A percentile compares a stretch with the other conserved stretches of the same genome.
These are phyloP conservation scores for Russula abietina DNA, from an alignment of 768 basidiomycete species.

Conservation along the genomic window DNA sequence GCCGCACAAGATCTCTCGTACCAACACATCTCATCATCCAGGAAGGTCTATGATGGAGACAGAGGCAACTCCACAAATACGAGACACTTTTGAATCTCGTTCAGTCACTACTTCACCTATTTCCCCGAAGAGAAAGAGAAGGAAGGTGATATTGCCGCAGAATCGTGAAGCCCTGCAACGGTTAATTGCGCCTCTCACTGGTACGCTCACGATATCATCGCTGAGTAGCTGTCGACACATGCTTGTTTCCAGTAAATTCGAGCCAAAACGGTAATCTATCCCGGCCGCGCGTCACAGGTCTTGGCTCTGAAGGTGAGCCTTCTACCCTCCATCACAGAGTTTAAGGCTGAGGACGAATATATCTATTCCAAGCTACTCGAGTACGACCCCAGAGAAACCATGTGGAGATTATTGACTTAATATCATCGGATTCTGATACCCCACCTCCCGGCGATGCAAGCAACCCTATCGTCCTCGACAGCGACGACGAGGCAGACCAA, in stretches of 20 bases:
- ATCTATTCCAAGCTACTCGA: slow-evolving; percentile 1
- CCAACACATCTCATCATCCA: not conserved
- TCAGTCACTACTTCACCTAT: not conserved
- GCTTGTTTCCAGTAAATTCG: not conserved
- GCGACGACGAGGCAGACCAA: slow-evolving; percentile 11
- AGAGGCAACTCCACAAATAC: not conserved
- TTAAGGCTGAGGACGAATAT: not conserved
- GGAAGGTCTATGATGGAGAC: not conserved
- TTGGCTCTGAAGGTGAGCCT: slow-evolving; percentile 3
- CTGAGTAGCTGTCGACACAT: not conserved
- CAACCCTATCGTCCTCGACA: slow-evolving; percentile 20
- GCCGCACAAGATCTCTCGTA: slow-evolving; percentile 11
- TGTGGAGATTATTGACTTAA: slow-evolving; percentile 11
- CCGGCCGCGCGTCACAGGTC: not conserved
- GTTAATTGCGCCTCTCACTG: not conserved
- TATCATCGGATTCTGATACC: slow-evolving; percentile 13
- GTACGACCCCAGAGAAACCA: not conserved
- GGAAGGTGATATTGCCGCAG: slow-evolving; percentile 4
- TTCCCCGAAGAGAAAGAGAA: slow-evolving; percentile 1
- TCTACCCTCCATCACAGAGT: not conserved
- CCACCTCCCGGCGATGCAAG: slow-evolving; percentile 4
- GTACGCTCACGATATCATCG: not conserved
- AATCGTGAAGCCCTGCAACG: slow-evolving; percentile 1
- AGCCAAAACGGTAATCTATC: not conserved
- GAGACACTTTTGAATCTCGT: not conserved